A percentile compares a stretch with the other conserved stretches of the same genome.
phyloP scores from a whole-genome alignment of 176 grass and related monocot species.

The Zoysia japonica region DNA sequence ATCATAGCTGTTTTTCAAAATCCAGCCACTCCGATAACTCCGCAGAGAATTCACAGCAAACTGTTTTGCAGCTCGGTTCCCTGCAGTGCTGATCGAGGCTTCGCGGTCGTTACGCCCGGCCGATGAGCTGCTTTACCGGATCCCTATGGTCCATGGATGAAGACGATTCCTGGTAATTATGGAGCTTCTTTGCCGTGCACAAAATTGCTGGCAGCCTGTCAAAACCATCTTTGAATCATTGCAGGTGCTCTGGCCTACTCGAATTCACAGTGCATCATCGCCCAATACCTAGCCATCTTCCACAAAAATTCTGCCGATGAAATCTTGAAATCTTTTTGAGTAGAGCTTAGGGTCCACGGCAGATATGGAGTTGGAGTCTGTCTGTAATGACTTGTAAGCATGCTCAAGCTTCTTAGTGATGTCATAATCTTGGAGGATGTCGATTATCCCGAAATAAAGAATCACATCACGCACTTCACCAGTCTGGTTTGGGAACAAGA shows the following conservation, averaged over 20 bases:
- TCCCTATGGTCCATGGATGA: not conserved
- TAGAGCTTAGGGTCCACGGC: slow-evolving; percentile 91
- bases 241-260: slow-evolving; percentile 32
- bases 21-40: slow-evolving; percentile 45
- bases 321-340: slow-evolving; percentile 94
- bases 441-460: slow-evolving; percentile 94
- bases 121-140: slow-evolving; percentile 3
- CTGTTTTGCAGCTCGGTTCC: not conserved
- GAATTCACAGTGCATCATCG: slow-evolving; percentile 9
- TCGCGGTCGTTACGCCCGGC: not conserved
- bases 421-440: slow-evolving; percentile 84
- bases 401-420: slow-evolving; percentile 76
- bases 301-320: slow-evolving; percentile 85
- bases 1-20: slow-evolving; percentile 57
- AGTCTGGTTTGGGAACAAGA: slow-evolving; percentile 53
- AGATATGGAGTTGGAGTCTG: slow-evolving; percentile 86
- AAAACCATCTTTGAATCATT: slow-evolving; percentile 33
- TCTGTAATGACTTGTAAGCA: slow-evolving; percentile 85
- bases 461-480: slow-evolving; percentile 68
- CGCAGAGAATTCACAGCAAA: slow-evolving; percentile 1
- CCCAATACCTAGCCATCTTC: slow-evolving; percentile 52
- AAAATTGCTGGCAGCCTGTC: slow-evolving; percentile 23
- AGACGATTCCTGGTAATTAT: slow-evolving; percentile 15
- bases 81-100: slow-evolving; percentile 1
- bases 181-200: slow-evolving; percentile 5